A percentile compares a stretch with the other conserved stretches of the same genome.
phyloP scores from a whole-genome alignment of 495 filamentous ascomycete genomes.

The Penicillium antarcticum region DNA sequence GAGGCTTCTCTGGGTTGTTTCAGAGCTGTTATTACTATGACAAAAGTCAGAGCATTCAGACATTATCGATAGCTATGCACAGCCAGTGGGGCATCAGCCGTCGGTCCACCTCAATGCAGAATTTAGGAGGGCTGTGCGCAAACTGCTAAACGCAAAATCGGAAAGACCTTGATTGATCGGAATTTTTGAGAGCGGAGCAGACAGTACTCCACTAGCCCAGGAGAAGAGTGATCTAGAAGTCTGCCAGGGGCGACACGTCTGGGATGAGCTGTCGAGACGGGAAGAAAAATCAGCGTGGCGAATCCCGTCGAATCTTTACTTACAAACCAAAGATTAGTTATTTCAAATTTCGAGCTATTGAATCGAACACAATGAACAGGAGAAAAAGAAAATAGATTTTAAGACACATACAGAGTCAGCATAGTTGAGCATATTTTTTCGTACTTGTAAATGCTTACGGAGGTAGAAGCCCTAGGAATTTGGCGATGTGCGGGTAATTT shows the following conservation, averaged over 20 bases:
- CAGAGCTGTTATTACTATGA: not conserved
- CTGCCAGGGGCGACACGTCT: not conserved
- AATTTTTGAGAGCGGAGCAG: not conserved
- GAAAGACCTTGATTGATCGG: not conserved
- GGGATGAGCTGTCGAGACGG: not conserved
- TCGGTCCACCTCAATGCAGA: not conserved
- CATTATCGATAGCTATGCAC: not conserved
- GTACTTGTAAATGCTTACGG: too few relatives aligned
- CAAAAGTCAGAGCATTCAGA: too few relatives aligned
- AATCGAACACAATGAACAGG: too few relatives aligned
- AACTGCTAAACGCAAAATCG: not conserved
- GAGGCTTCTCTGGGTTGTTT: too few relatives aligned
- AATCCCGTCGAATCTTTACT: not conserved
- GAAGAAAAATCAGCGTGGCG: constrained; percentile 1
- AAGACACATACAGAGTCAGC: too few relatives aligned
- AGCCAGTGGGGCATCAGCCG: not conserved
- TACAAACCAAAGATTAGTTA: not conserved
- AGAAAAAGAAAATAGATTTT: too few relatives aligned
- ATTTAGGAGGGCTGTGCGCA: not conserved
- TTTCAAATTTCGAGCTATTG: too few relatives aligned
- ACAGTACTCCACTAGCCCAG: not conserved
- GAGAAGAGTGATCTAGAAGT: not conserved
- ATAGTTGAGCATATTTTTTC: too few relatives aligned
- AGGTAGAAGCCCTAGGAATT: too few relatives aligned
- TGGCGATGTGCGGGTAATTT: not conserved